Conservation (phyloP, 2,329 filamentous ascomycete genomes). For the Sporothrix phasma region DNA sequence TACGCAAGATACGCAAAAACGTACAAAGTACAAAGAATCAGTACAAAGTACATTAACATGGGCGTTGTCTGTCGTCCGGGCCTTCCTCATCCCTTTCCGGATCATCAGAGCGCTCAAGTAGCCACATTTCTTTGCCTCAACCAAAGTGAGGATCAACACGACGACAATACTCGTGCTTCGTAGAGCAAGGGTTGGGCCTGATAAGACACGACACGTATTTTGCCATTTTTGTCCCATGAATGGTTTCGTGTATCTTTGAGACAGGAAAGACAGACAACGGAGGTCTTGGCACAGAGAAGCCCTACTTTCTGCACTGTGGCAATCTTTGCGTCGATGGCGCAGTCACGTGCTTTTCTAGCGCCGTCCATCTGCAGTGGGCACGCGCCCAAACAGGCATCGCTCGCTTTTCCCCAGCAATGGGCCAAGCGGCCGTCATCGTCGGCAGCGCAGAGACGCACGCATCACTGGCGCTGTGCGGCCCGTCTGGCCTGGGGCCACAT, state of each 20-base stretch:
- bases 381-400: neutral
- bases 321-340: neutral
- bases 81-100: neutral
- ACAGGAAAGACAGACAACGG: neutral
- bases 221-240: neutral
- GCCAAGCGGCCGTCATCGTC: neutral
- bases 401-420: neutral
- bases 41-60: neutral
- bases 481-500: constrained; percentile 1
- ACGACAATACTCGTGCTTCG: neutral
- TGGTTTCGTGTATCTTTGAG: constrained; percentile 4
- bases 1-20: neutral
- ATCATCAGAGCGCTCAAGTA: too few relatives aligned
- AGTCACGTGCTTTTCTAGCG: neutral
- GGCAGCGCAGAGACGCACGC: neutral
- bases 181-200: neutral
- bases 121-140: too few relatives aligned
- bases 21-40: too few relatives aligned
- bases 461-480: neutral
- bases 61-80: neutral
- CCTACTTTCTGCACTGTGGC: neutral
- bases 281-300: neutral
- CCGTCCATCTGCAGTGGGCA: neutral
- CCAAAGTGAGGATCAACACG: neutral
- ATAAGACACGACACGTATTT: neutral